phyloP scores from a whole-genome alignment of 345 rosid genomes.

The Murraya koenigii region DNA sequence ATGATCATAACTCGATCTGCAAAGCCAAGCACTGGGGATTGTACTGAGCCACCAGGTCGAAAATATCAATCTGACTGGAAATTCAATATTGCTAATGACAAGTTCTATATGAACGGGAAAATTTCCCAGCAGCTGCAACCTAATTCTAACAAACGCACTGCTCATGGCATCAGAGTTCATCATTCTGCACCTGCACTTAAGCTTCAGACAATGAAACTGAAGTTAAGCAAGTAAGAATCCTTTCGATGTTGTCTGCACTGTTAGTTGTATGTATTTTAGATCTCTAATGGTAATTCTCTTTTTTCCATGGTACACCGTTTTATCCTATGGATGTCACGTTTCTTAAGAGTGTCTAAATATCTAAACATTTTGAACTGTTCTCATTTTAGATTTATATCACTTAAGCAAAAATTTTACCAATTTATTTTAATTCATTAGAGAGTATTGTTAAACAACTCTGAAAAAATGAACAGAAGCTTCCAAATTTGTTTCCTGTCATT shows the following conservation, averaged over 20 bases:
- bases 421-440: neutral
- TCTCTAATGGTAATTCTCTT: neutral
- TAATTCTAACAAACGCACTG: constrained; percentile 66
- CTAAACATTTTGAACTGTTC: neutral
- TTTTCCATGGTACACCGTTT: neutral
- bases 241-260: constrained; percentile 6
- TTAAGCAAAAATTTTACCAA: neutral
- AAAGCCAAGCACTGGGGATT: constrained; percentile 40
- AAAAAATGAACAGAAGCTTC: neutral
- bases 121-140: constrained; percentile 80
- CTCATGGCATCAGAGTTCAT: constrained; percentile 76
- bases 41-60: constrained; percentile 41
- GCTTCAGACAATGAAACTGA: constrained; percentile 85
- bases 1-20: constrained; percentile 66
- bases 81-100: constrained; percentile 93
- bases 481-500: neutral
- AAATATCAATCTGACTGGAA: constrained; percentile 67
- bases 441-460: neutral
- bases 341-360: neutral
- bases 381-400: neutral
- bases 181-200: constrained; percentile 95
- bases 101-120: constrained; percentile 85
- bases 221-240: constrained; percentile 89
- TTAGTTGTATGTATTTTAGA: constrained; percentile 6
- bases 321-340: neutral